These are phyloP conservation scores for Xanthoconium purpureum DNA, from an alignment of 768 basidiomycete genomes.

Conservation along the genomic window DNA sequence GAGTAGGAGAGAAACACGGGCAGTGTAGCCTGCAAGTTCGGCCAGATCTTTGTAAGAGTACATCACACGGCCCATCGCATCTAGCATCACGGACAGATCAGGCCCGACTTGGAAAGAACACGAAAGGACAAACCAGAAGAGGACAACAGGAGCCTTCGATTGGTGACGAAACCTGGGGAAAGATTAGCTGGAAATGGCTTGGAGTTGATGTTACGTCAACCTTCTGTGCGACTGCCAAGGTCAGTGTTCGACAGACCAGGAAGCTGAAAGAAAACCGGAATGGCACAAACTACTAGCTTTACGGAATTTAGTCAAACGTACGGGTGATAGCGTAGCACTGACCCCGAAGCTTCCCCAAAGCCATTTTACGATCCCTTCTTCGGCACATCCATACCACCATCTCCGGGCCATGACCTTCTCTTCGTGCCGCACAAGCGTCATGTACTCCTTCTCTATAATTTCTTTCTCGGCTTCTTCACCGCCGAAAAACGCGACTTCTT, in stretches of 20 bases:
- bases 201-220: constrained; percentile 34
- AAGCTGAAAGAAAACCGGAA: constrained; percentile 88
- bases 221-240: constrained; percentile 87
- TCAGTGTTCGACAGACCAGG: constrained; percentile 67
- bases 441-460: constrained; percentile 86
- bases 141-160: constrained; percentile 83
- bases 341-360: constrained; percentile 95
- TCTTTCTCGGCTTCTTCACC: constrained; percentile 90
- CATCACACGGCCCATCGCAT: constrained; percentile 95
- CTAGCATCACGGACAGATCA: constrained; percentile 34
- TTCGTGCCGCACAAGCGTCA: constrained; percentile 80
- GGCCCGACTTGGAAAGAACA: neutral
- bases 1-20: constrained; percentile 82
- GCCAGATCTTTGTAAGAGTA: constrained; percentile 96
- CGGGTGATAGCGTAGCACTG: constrained; percentile 28
- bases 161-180: constrained; percentile 87
- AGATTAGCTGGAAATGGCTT: neutral
- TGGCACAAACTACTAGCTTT: constrained; percentile 82
- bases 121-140: constrained; percentile 57
- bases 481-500: constrained; percentile 85
- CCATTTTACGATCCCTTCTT: constrained; percentile 97
- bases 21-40: constrained; percentile 94
- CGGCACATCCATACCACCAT: constrained; percentile 89
- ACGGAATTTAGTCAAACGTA: constrained; percentile 10
- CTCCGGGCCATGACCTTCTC: constrained; percentile 72